Conservation (phyloP, 2,329 filamentous ascomycete species). For the Aspergillus sp. region DNA sequence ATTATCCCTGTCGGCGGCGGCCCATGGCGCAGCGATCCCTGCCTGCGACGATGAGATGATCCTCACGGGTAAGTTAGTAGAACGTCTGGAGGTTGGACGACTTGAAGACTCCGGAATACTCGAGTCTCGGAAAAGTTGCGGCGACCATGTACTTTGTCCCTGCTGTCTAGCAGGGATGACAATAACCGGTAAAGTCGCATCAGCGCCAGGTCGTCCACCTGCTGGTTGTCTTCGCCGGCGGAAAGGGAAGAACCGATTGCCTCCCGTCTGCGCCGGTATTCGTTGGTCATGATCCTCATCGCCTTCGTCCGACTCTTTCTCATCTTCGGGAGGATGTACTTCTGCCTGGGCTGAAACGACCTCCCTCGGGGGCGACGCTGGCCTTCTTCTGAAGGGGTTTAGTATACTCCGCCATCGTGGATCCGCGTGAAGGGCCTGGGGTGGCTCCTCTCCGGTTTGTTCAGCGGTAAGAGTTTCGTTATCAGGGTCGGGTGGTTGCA, state of each 20-base stretch:
- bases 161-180: conserved; percentile 53
- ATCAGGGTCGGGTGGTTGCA: conserved; percentile 4
- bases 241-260: conserved; percentile 42
- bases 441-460: conserved; percentile 23
- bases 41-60: conserved; percentile 48
- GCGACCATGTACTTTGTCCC: conserved; percentile 48
- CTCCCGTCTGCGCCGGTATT: conserved; percentile 30
- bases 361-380: conserved; percentile 52
- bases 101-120: background rate
- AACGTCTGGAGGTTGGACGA: conserved; percentile 7
- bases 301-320: conserved; percentile 22
- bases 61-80: conserved; percentile 40
- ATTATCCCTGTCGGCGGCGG: conserved; percentile 29
- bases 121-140: conserved; percentile 25
- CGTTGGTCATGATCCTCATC: conserved; percentile 39
- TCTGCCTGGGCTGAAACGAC: conserved; percentile 49
- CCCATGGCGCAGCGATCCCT: conserved; percentile 47
- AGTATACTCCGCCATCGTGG: conserved; percentile 44
- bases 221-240: conserved; percentile 38
- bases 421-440: conserved; percentile 24
- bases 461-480: conserved; percentile 13
- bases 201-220: conserved; percentile 28
- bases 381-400: conserved; percentile 52
- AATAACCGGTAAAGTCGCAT: conserved; percentile 47
- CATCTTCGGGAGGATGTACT: conserved; percentile 25